Base-by-base conservation (phyloP, 1,284 basidiomycete genomes). In the Tranzscheliella williamsii region DNA sequence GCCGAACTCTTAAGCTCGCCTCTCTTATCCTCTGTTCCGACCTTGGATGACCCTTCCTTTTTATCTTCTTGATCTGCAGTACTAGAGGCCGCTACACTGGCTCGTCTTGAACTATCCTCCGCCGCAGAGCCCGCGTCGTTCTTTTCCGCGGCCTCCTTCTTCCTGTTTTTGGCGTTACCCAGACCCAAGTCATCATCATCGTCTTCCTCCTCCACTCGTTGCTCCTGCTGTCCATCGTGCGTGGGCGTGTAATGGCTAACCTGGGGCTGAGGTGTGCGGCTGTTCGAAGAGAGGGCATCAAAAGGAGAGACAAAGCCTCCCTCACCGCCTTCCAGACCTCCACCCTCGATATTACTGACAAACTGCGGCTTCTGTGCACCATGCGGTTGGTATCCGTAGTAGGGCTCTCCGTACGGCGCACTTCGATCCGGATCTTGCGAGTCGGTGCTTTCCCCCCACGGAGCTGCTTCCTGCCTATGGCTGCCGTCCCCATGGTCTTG, bases 141-240 rank as follows among this genome's bases (percentile, higher is more conserved):
- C 41, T 31, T 35, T 15, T 31, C 31, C 8, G 13, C 9, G 9
- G 13, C 7, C 8, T 20, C 27, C 48, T 47, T 47, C n/a, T 42
- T 51, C 42, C 55, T 54, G 17, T 18, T 54, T 45, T 48, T 66
- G 40, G 80, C 81, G 73, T 96, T 98, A 11, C 93, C 90, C 51
- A 98, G 83, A 2, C 95, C 94, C 29, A 97, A 83, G 40, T 93
- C 91, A 4, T 87, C 86, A 16, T 89, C 89, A 4, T 88, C 86
- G 4, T 85, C 85, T 23, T 83, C 79, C 17, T 54, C 51, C 9
- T 50, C 52, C 7, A 40, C 38, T 27, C 49, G 38, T 1, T 27
- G 41, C 12, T 30, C 33, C 23, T 42, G 21, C 18, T 52, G 38
- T 18, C 39, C 38, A 9, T 42, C 30, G 22, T 50, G 48, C 32